A percentile compares a stretch with the other conserved stretches of the same genome.
Evolutionary conservation across 106 monocot species (phyloP).

Genomic region (Dendrobium chrysotoxum): DNA sequence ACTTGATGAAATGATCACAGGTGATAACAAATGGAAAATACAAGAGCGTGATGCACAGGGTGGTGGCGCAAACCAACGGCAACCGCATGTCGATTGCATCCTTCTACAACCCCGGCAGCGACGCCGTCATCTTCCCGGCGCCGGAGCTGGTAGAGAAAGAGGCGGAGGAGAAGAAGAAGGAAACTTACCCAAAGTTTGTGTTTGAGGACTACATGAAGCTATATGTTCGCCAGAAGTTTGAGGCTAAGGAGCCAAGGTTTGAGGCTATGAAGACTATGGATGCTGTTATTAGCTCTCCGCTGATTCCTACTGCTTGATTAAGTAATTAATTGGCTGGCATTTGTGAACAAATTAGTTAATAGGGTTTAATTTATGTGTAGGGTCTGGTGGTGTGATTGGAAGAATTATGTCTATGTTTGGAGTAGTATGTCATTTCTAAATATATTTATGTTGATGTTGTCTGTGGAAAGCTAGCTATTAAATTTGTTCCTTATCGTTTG

Average conservation of each 20-base stretch:
- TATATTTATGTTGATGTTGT: neutral
- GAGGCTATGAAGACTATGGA: constrained; percentile 42
- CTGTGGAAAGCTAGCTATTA: too few relatives aligned
- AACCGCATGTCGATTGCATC: constrained; percentile 82
- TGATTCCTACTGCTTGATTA: neutral
- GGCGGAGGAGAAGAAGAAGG: neutral
- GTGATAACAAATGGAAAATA: constrained; percentile 72
- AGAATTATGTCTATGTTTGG: neutral
- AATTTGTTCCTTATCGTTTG: too few relatives aligned
- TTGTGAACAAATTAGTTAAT: too few relatives aligned
- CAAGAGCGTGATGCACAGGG: constrained; percentile 74
- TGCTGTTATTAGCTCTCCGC: neutral
- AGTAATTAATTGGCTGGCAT: neutral
- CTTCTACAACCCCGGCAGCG: constrained; percentile 79
- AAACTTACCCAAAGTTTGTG: constrained; percentile 37
- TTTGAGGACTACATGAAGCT: constrained; percentile 88
- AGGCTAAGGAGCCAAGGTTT: constrained; percentile 80
- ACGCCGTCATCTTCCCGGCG: constrained; percentile 63
- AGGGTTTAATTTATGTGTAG: neutral
- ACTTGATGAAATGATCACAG: constrained; percentile 13
- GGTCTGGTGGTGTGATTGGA: neutral
- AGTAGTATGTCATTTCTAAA: neutral
- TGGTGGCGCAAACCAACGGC: constrained; percentile 44
- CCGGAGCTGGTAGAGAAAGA: constrained; percentile 22
- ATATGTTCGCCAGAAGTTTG: constrained; percentile 58